These are phyloP conservation scores for Sporobolomyces roseus DNA, from an alignment of 768 basidiomycete genomes.

Conservation along the genomic window DNA sequence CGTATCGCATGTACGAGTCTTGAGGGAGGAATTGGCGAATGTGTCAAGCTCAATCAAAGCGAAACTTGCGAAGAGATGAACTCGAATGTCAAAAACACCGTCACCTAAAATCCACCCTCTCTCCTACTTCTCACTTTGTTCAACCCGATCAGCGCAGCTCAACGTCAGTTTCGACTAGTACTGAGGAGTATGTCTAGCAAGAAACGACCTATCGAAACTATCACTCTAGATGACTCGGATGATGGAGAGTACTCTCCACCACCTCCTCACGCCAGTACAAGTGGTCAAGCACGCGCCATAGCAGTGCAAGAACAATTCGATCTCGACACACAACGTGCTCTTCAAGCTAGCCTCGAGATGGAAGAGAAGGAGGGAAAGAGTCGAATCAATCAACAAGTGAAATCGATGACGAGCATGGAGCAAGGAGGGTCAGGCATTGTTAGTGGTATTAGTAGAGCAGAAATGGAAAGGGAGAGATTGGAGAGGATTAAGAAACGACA, in stretches of 20 bases:
- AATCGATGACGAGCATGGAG: background rate
- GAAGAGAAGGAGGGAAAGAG: background rate
- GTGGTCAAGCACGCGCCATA: background rate
- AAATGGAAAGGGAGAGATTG: slow-evolving; percentile 30
- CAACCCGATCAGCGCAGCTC: background rate
- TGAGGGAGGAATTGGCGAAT: too few species aligned
- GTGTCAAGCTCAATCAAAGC: too few species aligned
- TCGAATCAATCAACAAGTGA: background rate
- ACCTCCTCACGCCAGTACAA: background rate
- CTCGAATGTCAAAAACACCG: background rate
- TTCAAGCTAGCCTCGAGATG: background rate
- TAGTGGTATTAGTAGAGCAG: background rate
- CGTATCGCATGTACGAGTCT: too few species aligned
- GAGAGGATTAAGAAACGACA: background rate
- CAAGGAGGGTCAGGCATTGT: background rate
- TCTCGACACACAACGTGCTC: background rate
- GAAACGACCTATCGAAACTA: slow-evolving; percentile 26
- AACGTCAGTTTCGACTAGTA: background rate
- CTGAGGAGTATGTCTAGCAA: background rate
- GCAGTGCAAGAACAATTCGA: background rate
- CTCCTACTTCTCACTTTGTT: background rate
- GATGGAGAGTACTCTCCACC: slow-evolving; percentile 5
- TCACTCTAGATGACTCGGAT: slow-evolving; percentile 6
- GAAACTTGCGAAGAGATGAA: too few species aligned
- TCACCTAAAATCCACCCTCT: too few species aligned